Evolutionary conservation across 2,329 filamentous ascomycete genomes (phyloP), one percentile per base, ranked within the genome.

Genomic region (Cercospora berteroae): DNA sequence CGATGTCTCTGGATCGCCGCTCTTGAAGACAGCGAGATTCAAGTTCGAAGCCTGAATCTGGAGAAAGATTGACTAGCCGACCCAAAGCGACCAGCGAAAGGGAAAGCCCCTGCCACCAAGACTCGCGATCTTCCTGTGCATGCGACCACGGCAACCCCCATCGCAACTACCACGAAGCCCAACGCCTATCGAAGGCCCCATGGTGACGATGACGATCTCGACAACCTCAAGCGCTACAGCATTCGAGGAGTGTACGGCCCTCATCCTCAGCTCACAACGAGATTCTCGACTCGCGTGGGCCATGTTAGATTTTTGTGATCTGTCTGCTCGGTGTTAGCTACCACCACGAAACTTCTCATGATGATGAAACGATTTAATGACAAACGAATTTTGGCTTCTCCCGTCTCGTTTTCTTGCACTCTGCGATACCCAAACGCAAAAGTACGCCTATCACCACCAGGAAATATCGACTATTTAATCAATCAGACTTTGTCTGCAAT

Each of bases 1-100:
- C 85, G 90, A 70, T 95, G 92, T 77, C 83, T 95, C n/a, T 95
- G 92, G 92, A 89, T 95, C 81, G 89, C 90, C 57, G 90, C 91
- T 9, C 78, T 95, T 64, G 86, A 81, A 64, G 91, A 94, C 71
- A 87, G 88, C n/a, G 90, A 94, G 74, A 93, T 95, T 74, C 70
- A 74, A 10, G 64, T 67, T 63, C 68, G 74, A 55, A 76, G 76
- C 63, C 73, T 69, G 65, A 69, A 66, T 27, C 67, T 79, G 60
- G 76, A 79, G 29, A 68, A 68, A 39, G 66, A 68, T 50, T 68
- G 59, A 68, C 63, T 65, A 65, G 57, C 63, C 63, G 63, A 65
- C 63, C 55, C 16, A 60, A 44, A 27, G 33, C 18, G 4, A 59
- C 25, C 55, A 6, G 25, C 27, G 4, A 44, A 27, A 29, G 44